Base-by-base conservation (phyloP, 441 rosid species). In the Mallotus japonicus region DNA sequence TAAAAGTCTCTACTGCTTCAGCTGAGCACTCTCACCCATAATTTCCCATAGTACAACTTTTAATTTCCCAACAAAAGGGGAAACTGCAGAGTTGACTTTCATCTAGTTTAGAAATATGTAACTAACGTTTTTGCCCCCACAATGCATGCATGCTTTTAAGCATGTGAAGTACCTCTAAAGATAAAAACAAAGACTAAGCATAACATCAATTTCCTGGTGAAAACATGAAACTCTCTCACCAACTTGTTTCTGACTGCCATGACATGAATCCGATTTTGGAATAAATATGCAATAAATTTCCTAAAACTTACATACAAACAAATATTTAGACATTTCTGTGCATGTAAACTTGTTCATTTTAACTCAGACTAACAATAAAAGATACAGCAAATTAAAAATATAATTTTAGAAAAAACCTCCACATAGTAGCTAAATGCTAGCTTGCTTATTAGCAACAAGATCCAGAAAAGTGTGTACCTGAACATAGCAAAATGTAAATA, bases 381-480 rank as follows among this genome's bases (percentile, higher is more conserved):
- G 15, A 22, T 42, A 17, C 20, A 8, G 58, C 2, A 2, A n/a
- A 8, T 55, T n/a, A 54, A 11, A 28, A 74, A 47, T 53, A 44
- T 65, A 65, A 40, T 68, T 13, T 63, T 72, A 57, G 70, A 59
- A 58, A 74, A 50, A 80, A 93, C 97, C 99, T 96, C 98, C 78
- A 96, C 88, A 78, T 92, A 96, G 83, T 90, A 96, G 91, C 99
- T 93, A 85, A 96, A 93, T 50, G 96, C 96, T 69, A 96, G 88
- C 88, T 96, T 96, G 96, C 97, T 78, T 71, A 90, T 85, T 69
- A 96, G 84, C 62, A 96, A 78, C 89, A 87, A 65, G 88, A 92
- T 86, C 99, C 99, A 96, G 71, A 96, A 96, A 76, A 90, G 70
- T 55, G 99, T 92, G 83, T 96, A 96, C 90, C 99, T 96, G 84